These are phyloP conservation scores for Coccomyxa sp. DNA, from an alignment of 139 green algal genomes.

Conservation along the genomic window DNA sequence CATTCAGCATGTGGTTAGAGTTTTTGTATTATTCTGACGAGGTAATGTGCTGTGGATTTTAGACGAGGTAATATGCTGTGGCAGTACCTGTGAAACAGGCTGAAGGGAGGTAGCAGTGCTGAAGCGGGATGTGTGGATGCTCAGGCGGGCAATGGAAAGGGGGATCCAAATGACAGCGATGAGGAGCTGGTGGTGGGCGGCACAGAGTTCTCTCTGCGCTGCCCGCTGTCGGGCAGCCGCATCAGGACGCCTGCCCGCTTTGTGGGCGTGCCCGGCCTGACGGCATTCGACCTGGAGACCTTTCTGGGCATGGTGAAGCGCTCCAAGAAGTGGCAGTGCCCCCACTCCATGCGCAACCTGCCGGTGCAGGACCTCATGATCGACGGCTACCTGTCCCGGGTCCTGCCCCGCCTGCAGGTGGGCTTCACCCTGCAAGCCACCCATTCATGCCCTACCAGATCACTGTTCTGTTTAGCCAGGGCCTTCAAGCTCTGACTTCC, in stretches of 20 bases:
- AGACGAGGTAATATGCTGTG: too few species aligned
- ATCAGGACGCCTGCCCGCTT: slow-evolving; percentile 52
- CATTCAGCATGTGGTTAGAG: too few species aligned
- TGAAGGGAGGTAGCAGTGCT: too few species aligned
- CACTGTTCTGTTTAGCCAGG: background rate
- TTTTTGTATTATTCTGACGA: too few species aligned
- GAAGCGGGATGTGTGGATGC: slow-evolving; percentile 14
- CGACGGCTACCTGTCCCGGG: slow-evolving; percentile 47
- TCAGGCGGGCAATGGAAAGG: slow-evolving; percentile 6
- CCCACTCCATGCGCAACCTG: slow-evolving; percentile 55
- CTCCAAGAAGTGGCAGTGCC: slow-evolving; percentile 87
- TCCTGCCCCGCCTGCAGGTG: slow-evolving; percentile 34
- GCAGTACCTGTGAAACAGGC: too few species aligned
- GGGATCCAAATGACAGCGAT: slow-evolving; percentile 7
- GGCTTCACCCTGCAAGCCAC: too few species aligned
- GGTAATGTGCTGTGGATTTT: too few species aligned
- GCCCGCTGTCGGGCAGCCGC: slow-evolving; percentile 43
- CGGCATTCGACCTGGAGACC: slow-evolving; percentile 76
- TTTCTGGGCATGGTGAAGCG: slow-evolving; percentile 67
- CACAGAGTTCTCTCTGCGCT: slow-evolving; percentile 49
- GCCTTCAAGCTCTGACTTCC: background rate
- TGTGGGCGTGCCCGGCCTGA: slow-evolving; percentile 32
- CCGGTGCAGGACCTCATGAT: slow-evolving; percentile 59
- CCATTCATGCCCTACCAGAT: background rate
- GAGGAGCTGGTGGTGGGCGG: slow-evolving; percentile 25